These are phyloP conservation scores for Chondrus crispus DNA, from an alignment of 23 red algal species.

Conservation along the genomic window DNA sequence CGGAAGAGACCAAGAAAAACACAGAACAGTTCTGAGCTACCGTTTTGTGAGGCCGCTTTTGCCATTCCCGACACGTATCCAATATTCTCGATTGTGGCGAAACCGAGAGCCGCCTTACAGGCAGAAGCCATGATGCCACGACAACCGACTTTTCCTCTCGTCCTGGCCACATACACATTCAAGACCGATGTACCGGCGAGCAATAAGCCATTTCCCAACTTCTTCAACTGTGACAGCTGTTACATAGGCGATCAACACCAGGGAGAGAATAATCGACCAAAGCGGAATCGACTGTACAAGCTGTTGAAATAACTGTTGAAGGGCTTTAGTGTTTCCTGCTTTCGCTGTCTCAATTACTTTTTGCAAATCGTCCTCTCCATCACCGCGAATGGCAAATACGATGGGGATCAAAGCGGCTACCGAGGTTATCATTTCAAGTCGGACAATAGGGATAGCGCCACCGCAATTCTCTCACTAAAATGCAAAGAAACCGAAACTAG, in stretches of 20 bases:
- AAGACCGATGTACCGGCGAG: slow-evolving; percentile 7
- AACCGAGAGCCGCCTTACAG: slow-evolving; percentile 54
- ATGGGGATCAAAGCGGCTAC: too few relatives aligned
- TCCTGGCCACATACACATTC: too few relatives aligned
- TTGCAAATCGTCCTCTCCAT: too few relatives aligned
- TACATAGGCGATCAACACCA: neutral
- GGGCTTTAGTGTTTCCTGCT: too few relatives aligned
- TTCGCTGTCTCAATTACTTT: too few relatives aligned
- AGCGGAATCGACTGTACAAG: neutral
- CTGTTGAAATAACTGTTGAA: neutral
- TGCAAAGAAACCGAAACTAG: too few relatives aligned
- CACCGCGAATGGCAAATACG: too few relatives aligned
- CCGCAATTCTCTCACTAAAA: too few relatives aligned
- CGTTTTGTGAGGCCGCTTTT: neutral
- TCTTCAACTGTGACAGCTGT: slow-evolving; percentile 48
- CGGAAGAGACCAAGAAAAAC: neutral
- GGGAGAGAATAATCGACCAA: slow-evolving; percentile 15
- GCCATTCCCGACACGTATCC: neutral
- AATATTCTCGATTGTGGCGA: slow-evolving; percentile 63
- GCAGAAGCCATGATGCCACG: slow-evolving; percentile 60
- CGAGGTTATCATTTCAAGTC: too few relatives aligned
- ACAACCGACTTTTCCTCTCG: neutral
- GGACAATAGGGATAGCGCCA: too few relatives aligned
- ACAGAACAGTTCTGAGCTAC: too few relatives aligned
- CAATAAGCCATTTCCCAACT: slow-evolving; percentile 28